Percentiles rank a stretch among this genome's conserved stretches.
Conservation (phyloP, 306 rosid species). For the Morella rubra region DNA sequence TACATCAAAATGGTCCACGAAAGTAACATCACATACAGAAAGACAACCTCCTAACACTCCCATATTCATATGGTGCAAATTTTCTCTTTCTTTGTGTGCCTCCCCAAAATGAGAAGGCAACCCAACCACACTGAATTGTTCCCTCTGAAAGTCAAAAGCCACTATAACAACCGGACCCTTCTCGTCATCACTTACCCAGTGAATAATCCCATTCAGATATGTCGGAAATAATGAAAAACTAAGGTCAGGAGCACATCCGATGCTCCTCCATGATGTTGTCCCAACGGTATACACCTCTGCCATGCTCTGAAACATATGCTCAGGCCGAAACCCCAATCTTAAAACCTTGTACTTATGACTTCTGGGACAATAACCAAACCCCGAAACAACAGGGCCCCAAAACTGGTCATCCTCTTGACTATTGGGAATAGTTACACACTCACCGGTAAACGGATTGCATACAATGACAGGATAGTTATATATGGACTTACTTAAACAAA, state of each 20-base stretch:
- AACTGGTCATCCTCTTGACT: neutral
- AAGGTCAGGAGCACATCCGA: constrained; percentile 14
- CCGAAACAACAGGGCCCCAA: neutral
- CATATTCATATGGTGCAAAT: constrained; percentile 2
- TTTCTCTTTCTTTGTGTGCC: neutral
- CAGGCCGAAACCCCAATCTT: neutral
- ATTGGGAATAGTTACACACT: constrained; percentile 1
- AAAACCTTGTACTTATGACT: constrained; percentile 20
- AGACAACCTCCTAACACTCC: constrained; percentile 12
- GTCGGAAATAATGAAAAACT: neutral
- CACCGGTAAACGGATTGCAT: constrained; percentile 23
- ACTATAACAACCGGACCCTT: neutral
- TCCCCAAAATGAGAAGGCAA: constrained; percentile 9
- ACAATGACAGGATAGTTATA: constrained; percentile 1
- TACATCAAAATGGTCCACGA: neutral
- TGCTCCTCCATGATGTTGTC: constrained; percentile 15
- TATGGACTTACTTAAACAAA: neutral
- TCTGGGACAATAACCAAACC: neutral
- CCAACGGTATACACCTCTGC: constrained; percentile 24
- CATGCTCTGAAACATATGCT: neutral
- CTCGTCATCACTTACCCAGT: constrained; percentile 8
- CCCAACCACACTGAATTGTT: constrained; percentile 2
- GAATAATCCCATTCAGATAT: constrained; percentile 16
- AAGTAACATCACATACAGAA: constrained; percentile 6
- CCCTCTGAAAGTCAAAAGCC: neutral